Percentiles rank a stretch among this genome's conserved stretches.
These are phyloP conservation scores for Sugiyamaella americana DNA, from an alignment of 805 yeast species.

Conservation along the genomic window DNA sequence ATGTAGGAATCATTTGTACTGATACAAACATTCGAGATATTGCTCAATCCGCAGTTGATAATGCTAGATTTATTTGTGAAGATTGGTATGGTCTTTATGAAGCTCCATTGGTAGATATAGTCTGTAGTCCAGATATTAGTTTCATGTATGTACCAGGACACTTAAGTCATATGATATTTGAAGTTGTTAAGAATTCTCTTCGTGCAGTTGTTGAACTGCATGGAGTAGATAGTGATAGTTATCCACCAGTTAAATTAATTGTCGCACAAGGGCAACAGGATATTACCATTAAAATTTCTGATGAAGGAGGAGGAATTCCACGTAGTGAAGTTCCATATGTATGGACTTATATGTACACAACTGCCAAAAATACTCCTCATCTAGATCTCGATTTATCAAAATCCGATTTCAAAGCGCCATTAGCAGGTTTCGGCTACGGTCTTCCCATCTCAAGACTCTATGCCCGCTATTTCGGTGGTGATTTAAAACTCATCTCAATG, in stretches of 20 bases:
- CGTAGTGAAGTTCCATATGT: constrained; percentile 75
- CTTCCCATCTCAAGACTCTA: constrained; percentile 79
- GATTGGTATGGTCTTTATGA: constrained; percentile 84
- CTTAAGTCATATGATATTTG: constrained; percentile 84
- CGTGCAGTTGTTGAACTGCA: constrained; percentile 86
- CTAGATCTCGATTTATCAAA: constrained; percentile 53
- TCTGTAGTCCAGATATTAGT: constrained; percentile 67
- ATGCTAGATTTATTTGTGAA: constrained; percentile 84
- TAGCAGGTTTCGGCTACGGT: constrained; percentile 94
- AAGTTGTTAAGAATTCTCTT: constrained; percentile 77
- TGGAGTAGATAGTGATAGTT: constrained; percentile 57
- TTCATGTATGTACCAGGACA: constrained; percentile 95
- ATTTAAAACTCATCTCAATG: constrained; percentile 79
- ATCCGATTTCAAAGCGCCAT: constrained; percentile 74
- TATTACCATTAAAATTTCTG: constrained; percentile 82
- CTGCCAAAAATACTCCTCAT: constrained; percentile 67
- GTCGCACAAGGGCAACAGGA: constrained; percentile 88
- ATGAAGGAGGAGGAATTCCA: constrained; percentile 93
- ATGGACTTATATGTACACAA: constrained; percentile 89
- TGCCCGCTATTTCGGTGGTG: constrained; percentile 89
- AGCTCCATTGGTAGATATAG: constrained; percentile 75
- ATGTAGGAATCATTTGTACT: constrained; percentile 85
- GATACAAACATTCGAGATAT: constrained; percentile 77
- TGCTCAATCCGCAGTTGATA: constrained; percentile 82
- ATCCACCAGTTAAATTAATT: constrained; percentile 80